These are phyloP conservation scores for Pyronema domesticum DNA, from an alignment of 495 filamentous ascomycete species.

Conservation along the genomic window DNA sequence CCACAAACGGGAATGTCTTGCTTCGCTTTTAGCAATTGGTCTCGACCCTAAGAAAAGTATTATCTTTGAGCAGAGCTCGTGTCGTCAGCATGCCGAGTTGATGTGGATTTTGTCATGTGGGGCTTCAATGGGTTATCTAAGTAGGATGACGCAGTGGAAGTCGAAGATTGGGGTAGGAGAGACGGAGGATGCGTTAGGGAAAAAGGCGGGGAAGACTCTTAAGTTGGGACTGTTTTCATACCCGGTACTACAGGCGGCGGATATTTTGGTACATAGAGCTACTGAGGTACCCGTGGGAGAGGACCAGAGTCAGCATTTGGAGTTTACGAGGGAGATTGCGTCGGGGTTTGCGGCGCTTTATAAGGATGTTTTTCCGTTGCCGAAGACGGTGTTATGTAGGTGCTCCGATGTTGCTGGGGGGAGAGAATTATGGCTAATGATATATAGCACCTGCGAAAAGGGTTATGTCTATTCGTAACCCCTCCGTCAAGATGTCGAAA, in stretches of 20 bases:
- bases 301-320: constrained; percentile 84
- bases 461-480: constrained; percentile 73
- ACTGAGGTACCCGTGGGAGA: constrained; percentile 94
- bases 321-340: constrained; percentile 71
- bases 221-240: constrained; percentile 93
- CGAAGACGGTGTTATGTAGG: constrained; percentile 62
- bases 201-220: constrained; percentile 35
- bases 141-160: constrained; percentile 98
- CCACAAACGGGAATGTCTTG: constrained; percentile 56
- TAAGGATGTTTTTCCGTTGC: constrained; percentile 42
- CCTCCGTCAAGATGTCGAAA: constrained; percentile 80
- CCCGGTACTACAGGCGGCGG: constrained; percentile 86
- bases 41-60: constrained; percentile 53
- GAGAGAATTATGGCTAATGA: background rate
- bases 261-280: constrained; percentile 74
- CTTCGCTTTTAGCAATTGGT: constrained; percentile 66
- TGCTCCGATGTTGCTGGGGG: background rate
- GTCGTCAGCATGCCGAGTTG: constrained; percentile 65
- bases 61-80: constrained; percentile 67
- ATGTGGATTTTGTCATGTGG: constrained; percentile 93
- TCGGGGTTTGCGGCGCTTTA: constrained; percentile 68
- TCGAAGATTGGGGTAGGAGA: constrained; percentile 29
- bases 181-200: constrained; percentile 8
- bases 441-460: constrained; percentile 51
- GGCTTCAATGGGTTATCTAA: constrained; percentile 73